Conservation (phyloP, 306 rosid species). For the Malus sylvestris region DNA sequence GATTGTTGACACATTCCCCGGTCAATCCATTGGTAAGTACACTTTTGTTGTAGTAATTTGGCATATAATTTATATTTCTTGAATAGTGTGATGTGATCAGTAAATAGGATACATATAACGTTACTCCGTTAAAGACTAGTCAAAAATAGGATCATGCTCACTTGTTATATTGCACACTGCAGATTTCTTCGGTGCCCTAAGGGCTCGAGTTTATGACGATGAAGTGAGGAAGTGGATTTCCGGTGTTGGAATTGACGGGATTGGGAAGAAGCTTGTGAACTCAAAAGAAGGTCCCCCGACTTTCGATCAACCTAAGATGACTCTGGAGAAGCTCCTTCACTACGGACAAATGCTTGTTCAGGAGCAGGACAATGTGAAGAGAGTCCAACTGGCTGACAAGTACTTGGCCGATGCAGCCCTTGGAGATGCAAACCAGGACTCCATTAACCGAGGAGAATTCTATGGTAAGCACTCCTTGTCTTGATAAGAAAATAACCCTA, state of each 20-base stretch:
- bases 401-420: conserved; percentile 44
- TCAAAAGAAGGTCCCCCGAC: conserved; percentile 51
- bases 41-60: neutral
- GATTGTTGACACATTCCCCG: conserved; percentile 49
- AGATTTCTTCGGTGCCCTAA: conserved; percentile 50
- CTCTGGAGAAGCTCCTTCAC: conserved; percentile 40
- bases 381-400: conserved; percentile 43
- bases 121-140: neutral
- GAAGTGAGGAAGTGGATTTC: conserved; percentile 55
- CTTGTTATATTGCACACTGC: conserved; percentile 7
- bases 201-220: conserved; percentile 49
- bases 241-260: conserved; percentile 31
- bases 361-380: conserved; percentile 52
- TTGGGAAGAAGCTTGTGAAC: conserved; percentile 53
- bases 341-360: conserved; percentile 46
- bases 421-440: conserved; percentile 42
- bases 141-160: neutral
- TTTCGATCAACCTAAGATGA: conserved; percentile 49
- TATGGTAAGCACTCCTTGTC: conserved; percentile 23
- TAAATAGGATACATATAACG: neutral
- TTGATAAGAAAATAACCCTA: neutral
- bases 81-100: neutral
- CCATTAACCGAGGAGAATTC: conserved; percentile 27
- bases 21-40: conserved; percentile 49
- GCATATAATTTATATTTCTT: neutral